Evolutionary conservation across 306 rosid genomes (phyloP).

Genomic region (Vicia faba): DNA sequence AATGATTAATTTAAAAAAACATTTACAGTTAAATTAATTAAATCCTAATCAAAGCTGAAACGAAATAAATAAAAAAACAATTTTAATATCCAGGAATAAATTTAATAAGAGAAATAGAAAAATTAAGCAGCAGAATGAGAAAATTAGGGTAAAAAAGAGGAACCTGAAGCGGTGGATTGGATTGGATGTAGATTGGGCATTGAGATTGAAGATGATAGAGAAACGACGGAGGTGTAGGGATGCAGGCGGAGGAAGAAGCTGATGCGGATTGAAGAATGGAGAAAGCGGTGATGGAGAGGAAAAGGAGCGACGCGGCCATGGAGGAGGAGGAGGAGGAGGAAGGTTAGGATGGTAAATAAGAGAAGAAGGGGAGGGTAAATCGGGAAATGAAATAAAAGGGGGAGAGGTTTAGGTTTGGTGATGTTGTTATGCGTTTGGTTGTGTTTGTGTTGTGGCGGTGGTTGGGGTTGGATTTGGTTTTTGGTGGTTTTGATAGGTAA

Average conservation of each 20-base stretch:
- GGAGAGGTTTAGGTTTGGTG: background rate
- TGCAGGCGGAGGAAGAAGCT: slow-evolving; percentile 41
- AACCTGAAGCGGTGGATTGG: slow-evolving; percentile 70
- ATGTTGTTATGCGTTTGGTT: no score
- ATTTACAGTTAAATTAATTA: no score
- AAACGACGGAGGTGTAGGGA: slow-evolving; percentile 46
- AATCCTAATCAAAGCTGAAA: slow-evolving; percentile 3
- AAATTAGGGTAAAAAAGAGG: background rate
- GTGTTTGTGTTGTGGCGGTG: no score
- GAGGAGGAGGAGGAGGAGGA: slow-evolving; percentile 31
- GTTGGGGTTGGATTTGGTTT: no score
- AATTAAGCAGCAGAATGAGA: background rate
- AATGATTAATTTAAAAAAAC: no score
- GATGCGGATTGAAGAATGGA: slow-evolving; percentile 41
- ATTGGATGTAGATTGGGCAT: slow-evolving; percentile 56
- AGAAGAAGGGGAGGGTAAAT: slow-evolving; percentile 36
- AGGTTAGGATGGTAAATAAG: slow-evolving; percentile 24
- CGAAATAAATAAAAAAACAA: background rate
- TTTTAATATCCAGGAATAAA: background rate
- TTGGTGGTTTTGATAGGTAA: no score
- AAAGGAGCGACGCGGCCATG: slow-evolving; percentile 45
- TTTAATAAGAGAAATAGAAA: background rate
- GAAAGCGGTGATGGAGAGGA: slow-evolving; percentile 34
- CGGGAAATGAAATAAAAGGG: slow-evolving; percentile 11
- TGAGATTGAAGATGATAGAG: slow-evolving; percentile 60